Evolutionary conservation across 1,284 basidiomycete species (phyloP), one percentile per base, ranked within the genome.

Genomic region (Ganoderma leucocontextum): DNA sequence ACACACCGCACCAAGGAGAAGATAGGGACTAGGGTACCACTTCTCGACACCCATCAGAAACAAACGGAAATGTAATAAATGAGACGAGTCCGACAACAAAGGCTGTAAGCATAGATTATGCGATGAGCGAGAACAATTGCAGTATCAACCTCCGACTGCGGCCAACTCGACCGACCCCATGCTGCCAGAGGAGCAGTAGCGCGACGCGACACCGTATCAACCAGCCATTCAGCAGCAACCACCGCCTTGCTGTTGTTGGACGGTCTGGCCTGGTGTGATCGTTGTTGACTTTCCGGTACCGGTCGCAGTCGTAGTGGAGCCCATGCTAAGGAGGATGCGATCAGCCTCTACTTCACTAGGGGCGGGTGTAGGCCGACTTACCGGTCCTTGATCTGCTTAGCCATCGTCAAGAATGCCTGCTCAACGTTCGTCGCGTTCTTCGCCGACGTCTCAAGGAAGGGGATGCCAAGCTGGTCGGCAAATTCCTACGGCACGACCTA

Each of bases 341-440:
- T 69, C 58, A 69, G 70, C 44, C 36, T 19, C 29, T 19, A 63
- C 22, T n/a, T 9, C 60, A 29, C 17, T 12, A 19, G 57, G 44
- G 36, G 12, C 10, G 13, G n/a, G 38, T 13, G 35, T 58, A 17
- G 49, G 33, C 10, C 36, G 13, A 75, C 87, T 53, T 76, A 92
- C 92, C 95, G 91, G 83, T 98, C 96, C 84, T 98, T 98, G 83
- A 98, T 98, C 85, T 98, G 96, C 85, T 98, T 98, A 22, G 97
- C 97, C 92, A 99, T 96, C 69, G 96, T 97, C 89, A 99, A 91
- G 91, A 99, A 99, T 22, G 98, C 98, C 81, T 99, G 96, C 82
- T 99, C 98, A 72, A 99, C 98, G 78, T 99, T 98, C 71, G 96
- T 95, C 63, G 97, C 96, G 78, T 96, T 96, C 94, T 99, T 99